These are phyloP conservation scores for Pseudopithomyces chartarum DNA, from an alignment of 2,329 filamentous ascomycete species.

Conservation along the genomic window DNA sequence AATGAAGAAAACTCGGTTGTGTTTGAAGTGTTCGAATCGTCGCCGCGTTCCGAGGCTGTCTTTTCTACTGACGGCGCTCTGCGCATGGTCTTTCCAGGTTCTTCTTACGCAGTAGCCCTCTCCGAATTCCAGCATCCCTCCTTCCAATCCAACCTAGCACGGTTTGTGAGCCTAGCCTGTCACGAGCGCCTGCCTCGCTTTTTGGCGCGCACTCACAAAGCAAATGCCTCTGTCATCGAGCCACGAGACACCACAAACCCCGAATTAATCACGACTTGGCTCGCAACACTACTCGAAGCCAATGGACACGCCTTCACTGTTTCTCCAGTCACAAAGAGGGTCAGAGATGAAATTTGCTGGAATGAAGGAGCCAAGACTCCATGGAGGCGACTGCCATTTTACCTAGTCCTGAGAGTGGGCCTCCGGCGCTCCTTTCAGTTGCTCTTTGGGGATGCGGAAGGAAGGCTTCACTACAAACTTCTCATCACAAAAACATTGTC, in stretches of 20 bases:
- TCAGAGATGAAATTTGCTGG: constrained; percentile 67
- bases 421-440: constrained; percentile 58
- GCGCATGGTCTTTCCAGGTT: constrained; percentile 64
- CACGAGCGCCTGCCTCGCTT: constrained; percentile 60
- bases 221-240: constrained; percentile 56
- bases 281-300: constrained; percentile 65
- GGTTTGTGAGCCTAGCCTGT: constrained; percentile 63
- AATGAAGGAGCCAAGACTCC: constrained; percentile 51
- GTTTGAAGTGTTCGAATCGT: constrained; percentile 67
- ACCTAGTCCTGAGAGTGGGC: constrained; percentile 65
- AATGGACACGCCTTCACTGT: constrained; percentile 51
- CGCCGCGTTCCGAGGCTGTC: constrained; percentile 58
- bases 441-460: constrained; percentile 46
- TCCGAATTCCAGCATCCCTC: constrained; percentile 40
- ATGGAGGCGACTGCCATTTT: constrained; percentile 67
- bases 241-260: constrained; percentile 63
- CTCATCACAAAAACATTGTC: constrained; percentile 58
- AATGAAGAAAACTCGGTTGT: constrained; percentile 37
- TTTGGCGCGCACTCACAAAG: constrained; percentile 59
- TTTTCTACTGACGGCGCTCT: constrained; percentile 59
- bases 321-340: constrained; percentile 57
- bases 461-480: constrained; percentile 62
- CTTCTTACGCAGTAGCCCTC: constrained; percentile 54
- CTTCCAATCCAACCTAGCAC: constrained; percentile 57
- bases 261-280: constrained; percentile 61